Base-by-base conservation (phyloP, 2,329 filamentous ascomycete genomes). In the Ilyonectria mors-panacis region DNA sequence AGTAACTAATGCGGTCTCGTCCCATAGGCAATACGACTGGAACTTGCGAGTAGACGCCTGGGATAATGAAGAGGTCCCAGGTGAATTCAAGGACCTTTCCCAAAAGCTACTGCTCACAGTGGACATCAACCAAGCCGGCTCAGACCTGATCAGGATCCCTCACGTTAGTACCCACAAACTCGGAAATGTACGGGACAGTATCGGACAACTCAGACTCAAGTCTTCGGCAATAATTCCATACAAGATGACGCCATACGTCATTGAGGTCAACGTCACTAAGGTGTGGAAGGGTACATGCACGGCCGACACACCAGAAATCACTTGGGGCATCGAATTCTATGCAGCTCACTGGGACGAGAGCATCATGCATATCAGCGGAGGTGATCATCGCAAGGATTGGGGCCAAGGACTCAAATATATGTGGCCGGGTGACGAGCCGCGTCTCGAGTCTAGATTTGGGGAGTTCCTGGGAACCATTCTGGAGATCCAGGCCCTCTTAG, bases 271-370 rank as follows among this genome's bases (percentile, higher is more conserved):
- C 26, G 55, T 78, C 26, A 77, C 75, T 6, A 74, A 77, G 57
- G 59, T 63, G 4, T 80, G 79, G 76, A 66, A 71, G 28, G 75
- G 71, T 13, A 6, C 26, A 6, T 17, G 37, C 15, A 70, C 51
- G 51, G 66, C 17, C 63, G 58, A n/a, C 23, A 19, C 64, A 6
- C 70, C 78, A 10, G 68, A 77, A 10, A 62, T 70, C 9, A 77
- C 71, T 47, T 81, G 77, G 76, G 74, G 75, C 1, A 62, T 82
- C 21, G 77, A 80, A 37, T 56, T 81, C 17, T 78, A 78, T 65
- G 79, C 76, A 15, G 65, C 68, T 50, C 76, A 81, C 51, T 83
- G 81, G 81, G 80, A 81, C n/a, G 80, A 79, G 54, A 76, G 72
- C 42, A 71, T 81, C 37, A 81, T 81, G 53, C 67, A 76, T 48